These are phyloP conservation scores for Fomitopsis serialis DNA, from an alignment of 768 basidiomycete genomes.

Conservation along the genomic window DNA sequence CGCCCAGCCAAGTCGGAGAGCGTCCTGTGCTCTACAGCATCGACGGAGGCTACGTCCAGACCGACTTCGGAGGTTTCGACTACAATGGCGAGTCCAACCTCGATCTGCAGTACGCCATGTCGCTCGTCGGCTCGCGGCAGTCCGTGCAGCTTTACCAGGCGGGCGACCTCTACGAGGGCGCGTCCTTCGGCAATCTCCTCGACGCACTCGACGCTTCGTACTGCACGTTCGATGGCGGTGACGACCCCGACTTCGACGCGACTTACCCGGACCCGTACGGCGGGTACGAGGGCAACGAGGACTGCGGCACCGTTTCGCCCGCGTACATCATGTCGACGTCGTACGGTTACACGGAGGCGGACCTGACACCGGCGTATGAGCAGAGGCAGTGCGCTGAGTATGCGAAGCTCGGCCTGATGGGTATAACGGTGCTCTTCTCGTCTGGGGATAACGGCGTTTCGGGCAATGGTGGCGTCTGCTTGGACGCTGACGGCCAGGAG, in stretches of 20 bases:
- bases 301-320: constrained; percentile 30
- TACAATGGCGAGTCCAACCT: constrained; percentile 65
- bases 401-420: constrained; percentile 34
- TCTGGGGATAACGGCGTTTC: constrained; percentile 43
- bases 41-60: constrained; percentile 36
- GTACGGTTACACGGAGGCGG: constrained; percentile 33
- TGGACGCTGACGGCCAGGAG: constrained; percentile 24
- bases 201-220: constrained; percentile 39
- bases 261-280: constrained; percentile 39
- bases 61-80: constrained; percentile 35
- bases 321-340: constrained; percentile 38
- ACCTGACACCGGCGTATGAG: constrained; percentile 30
- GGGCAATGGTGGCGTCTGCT: constrained; percentile 26
- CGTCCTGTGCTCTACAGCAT: constrained; percentile 30
- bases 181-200: constrained; percentile 35
- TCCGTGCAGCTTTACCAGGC: constrained; percentile 20
- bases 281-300: constrained; percentile 30
- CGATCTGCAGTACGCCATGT: constrained; percentile 67
- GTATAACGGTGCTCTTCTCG: constrained; percentile 34
- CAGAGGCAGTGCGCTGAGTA: constrained; percentile 41
- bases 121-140: constrained; percentile 27
- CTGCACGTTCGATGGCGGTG: constrained; percentile 42
- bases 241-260: constrained; percentile 33
- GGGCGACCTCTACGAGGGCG: constrained; percentile 17
- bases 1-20: constrained; percentile 31